A percentile compares a stretch with the other conserved stretches of the same genome.
Conservation (phyloP, 768 basidiomycete genomes). For the Phanerodontia chrysosporium region DNA sequence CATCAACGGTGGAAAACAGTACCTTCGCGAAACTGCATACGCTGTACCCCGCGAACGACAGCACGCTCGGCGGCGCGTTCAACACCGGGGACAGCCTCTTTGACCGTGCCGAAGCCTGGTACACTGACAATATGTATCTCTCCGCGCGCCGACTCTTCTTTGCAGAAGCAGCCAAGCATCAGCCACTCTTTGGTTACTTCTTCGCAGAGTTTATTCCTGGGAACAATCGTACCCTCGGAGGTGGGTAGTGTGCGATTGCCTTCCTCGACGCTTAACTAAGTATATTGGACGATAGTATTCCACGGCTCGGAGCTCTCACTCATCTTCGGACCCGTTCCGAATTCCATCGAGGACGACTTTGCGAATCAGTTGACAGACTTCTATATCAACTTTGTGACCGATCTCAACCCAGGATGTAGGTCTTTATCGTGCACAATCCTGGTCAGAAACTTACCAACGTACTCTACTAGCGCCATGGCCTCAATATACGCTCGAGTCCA, state of each 20-base stretch:
- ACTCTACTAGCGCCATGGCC: constrained; percentile 42
- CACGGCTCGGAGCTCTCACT: constrained; percentile 44
- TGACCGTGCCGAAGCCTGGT: constrained; percentile 49
- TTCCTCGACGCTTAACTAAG: background rate
- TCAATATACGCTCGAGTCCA: constrained; percentile 30
- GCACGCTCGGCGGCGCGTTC: constrained; percentile 42
- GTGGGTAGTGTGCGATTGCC: constrained; percentile 19
- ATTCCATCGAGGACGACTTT: constrained; percentile 36
- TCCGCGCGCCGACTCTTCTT: constrained; percentile 44
- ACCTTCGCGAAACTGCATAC: constrained; percentile 33
- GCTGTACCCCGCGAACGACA: constrained; percentile 44
- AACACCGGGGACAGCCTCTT: constrained; percentile 54
- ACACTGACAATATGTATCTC: constrained; percentile 50
- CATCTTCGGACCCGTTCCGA: constrained; percentile 43
- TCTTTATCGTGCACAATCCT: background rate
- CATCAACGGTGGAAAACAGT: constrained; percentile 38
- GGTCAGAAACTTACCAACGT: background rate
- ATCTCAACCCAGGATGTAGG: constrained; percentile 48
- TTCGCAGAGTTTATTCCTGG: constrained; percentile 54
- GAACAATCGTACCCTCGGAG: constrained; percentile 44
- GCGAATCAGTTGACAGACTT: constrained; percentile 42
- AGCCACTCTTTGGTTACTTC: constrained; percentile 47
- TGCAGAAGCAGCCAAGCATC: constrained; percentile 38
- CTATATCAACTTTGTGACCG: constrained; percentile 50
- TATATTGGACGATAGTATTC: constrained; percentile 28